Base-by-base conservation (phyloP, 306 rosid species). In the Senna tora region DNA sequence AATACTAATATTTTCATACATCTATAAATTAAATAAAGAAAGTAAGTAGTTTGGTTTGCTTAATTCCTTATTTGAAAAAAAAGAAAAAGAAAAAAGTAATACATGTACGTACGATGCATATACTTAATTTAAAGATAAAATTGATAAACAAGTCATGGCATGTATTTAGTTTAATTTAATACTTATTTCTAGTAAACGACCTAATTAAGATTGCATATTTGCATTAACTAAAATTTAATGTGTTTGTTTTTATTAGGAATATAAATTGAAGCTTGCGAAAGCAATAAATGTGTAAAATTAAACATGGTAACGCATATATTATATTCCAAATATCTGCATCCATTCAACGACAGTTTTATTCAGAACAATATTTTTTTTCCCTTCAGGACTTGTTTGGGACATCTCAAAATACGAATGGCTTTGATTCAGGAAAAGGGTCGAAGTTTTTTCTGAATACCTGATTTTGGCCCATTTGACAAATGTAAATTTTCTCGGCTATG, bases 1-100 rank as follows among this genome's bases (percentile, higher is more conserved):
- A 30, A 28, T 19, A 30, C 13, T 20, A 58, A 55, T 71, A 49
- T 58, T 34, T 71, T 62, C 25, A 28, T 51, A 61, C 9, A 14
- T 5, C 5, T 15, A 46, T 2, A 14, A 47, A 47, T 4, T 61
- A 41, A 80, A 55, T 75, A 75, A 62, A 80, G 21, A 25, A 38
- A 20, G 20, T 42, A 38, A 20, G 20, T 42, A 14, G 47, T 59
- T 14, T 38, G 45, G 55, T 67, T 28, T 42, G 3, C 17, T 52
- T n/a, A n/a, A n/a, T n/a, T 8, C 33, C 6, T 14, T 42, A 25
- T 50, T 60, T 51, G 43, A 25, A 32, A 3, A n/a, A 17, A 53
- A 57, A 36, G 33, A 56, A 36, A 25, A 25, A 25, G 30, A 1
- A 1, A 25, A 25, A 25, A 25, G n/a, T n/a, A n/a, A 25, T 25